Conservation (phyloP, 805 yeast genomes). For the Pichia heedii region DNA sequence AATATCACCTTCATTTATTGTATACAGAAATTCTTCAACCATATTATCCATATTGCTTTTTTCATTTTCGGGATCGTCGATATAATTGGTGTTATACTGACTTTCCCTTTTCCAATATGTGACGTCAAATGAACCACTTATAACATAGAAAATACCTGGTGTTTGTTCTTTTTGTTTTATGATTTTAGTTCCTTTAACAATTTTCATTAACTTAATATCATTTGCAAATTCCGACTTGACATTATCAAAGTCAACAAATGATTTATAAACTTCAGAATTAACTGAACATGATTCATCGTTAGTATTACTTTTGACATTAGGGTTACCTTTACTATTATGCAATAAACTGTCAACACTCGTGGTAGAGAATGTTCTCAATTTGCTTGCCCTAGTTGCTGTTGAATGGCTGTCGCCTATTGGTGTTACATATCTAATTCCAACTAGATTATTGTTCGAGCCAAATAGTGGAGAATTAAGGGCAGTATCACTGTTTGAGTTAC, state of each 20-base stretch:
- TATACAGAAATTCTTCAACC: slow-evolving; percentile 38
- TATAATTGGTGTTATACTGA: slow-evolving; percentile 9
- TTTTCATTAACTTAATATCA: slow-evolving; percentile 45
- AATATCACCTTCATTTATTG: slow-evolving; percentile 66
- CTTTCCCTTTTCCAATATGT: slow-evolving; percentile 31
- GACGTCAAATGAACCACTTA: slow-evolving; percentile 71
- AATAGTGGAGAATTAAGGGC: slow-evolving; percentile 14
- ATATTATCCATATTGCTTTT: not conserved
- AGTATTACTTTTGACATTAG: no score
- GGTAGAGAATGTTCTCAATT: slow-evolving; percentile 20
- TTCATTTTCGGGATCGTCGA: slow-evolving; percentile 7
- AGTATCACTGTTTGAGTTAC: not conserved
- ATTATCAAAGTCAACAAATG: slow-evolving; percentile 34
- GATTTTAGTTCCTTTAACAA: slow-evolving; percentile 44
- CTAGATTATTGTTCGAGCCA: slow-evolving; percentile 15
- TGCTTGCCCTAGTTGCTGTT: not conserved
- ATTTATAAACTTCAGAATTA: slow-evolving; percentile 14
- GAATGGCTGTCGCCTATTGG: slow-evolving; percentile 1
- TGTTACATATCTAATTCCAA: slow-evolving; percentile 9
- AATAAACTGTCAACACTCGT: slow-evolving; percentile 8
- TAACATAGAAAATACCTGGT: slow-evolving; percentile 71
- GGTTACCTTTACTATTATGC: not conserved
- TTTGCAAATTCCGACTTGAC: slow-evolving; percentile 53
- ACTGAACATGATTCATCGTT: slow-evolving; percentile 10
- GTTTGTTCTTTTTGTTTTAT: slow-evolving; percentile 57